phyloP scores from a whole-genome alignment of 768 basidiomycete species.

The Boletus sensibilis region DNA sequence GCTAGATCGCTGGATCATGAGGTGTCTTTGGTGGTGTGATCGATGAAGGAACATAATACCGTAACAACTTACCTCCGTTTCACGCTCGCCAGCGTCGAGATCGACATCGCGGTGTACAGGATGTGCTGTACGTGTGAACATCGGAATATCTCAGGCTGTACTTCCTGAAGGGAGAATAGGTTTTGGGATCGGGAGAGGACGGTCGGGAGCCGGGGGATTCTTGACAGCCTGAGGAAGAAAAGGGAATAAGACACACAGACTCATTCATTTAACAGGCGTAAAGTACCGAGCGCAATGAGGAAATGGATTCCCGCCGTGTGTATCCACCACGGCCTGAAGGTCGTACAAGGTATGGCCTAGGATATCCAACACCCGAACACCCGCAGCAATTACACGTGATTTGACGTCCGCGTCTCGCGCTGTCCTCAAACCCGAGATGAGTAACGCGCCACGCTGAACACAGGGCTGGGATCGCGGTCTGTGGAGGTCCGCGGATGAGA shows the following conservation, averaged over 20 bases:
- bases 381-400: constrained; percentile 5
- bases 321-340: background rate
- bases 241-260: background rate
- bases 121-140: constrained; percentile 19
- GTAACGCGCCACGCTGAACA: constrained; percentile 13
- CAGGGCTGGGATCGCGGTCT: constrained; percentile 10
- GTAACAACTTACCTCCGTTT: constrained; percentile 19
- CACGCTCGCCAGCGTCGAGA: constrained; percentile 13
- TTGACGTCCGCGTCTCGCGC: constrained; percentile 4
- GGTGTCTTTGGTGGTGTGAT: constrained; percentile 11
- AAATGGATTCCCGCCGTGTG: constrained; percentile 5
- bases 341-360: constrained; percentile 1
- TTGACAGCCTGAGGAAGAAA: constrained; percentile 13
- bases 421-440: constrained; percentile 10
- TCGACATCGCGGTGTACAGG: constrained; percentile 10
- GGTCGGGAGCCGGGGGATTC: constrained; percentile 6
- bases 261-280: background rate
- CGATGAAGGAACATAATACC: constrained; percentile 15
- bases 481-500: constrained; percentile 23
- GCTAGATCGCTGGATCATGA: constrained; percentile 17
- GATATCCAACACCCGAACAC: background rate
- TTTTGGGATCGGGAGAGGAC: constrained; percentile 5
- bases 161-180: background rate
- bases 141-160: constrained; percentile 7
- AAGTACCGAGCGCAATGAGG: constrained; percentile 12